Evolutionary conservation across 176 grass and related monocot species (phyloP).

Genomic region (Hsuehochloa calcarea): DNA sequence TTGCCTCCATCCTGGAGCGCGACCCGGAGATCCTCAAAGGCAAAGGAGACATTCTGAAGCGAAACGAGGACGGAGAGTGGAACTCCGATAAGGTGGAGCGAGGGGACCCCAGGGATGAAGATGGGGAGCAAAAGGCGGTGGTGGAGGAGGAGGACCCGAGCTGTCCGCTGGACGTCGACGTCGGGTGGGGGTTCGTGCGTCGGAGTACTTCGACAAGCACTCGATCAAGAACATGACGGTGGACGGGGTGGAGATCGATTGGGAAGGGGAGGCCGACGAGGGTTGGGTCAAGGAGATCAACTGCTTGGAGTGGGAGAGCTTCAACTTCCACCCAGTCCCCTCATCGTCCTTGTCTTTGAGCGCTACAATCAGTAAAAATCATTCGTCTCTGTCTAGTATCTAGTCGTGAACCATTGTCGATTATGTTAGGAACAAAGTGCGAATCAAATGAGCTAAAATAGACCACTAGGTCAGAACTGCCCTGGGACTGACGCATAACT

Average conservation of each 20-base stretch:
- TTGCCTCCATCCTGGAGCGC: conserved; percentile 66
- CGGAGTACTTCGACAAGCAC: no score
- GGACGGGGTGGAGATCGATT: no score
- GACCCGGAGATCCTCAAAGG: conserved; percentile 51
- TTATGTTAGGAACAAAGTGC: background rate
- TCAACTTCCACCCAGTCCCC: no score
- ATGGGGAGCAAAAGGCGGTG: conserved; percentile 43
- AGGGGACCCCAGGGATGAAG: background rate
- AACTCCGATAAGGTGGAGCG: background rate
- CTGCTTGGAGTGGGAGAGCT: no score
- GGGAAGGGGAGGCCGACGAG: no score
- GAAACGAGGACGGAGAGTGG: background rate
- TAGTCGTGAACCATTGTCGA: conserved; percentile 7
- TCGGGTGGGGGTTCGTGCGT: no score
- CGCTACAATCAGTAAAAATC: conserved; percentile 67
- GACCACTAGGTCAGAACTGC: background rate
- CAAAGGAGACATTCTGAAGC: conserved; percentile 56
- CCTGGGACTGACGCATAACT: background rate
- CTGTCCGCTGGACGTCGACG: conserved; percentile 85
- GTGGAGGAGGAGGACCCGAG: conserved; percentile 79
- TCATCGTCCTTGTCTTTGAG: conserved; percentile 83
- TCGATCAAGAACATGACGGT: no score
- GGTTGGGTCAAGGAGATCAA: no score
- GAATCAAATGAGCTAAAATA: background rate
- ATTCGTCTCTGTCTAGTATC: background rate